These are phyloP conservation scores for Cadophora sp. DNA, from an alignment of 2,329 filamentous ascomycete genomes.

Conservation along the genomic window DNA sequence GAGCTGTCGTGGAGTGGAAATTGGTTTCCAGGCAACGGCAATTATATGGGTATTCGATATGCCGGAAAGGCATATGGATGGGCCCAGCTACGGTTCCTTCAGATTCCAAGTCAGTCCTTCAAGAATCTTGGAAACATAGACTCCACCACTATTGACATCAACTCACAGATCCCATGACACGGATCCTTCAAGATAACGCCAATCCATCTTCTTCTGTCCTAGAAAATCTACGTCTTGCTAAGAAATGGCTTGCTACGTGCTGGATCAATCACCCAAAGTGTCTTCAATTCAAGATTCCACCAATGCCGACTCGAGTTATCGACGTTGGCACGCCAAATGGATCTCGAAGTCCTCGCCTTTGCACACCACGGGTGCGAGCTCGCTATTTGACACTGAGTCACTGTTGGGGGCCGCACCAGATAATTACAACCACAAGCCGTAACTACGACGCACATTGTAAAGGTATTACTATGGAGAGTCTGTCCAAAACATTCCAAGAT, in stretches of 20 bases:
- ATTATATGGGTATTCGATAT: slow-evolving; percentile 3
- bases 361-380: background rate
- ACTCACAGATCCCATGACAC: background rate
- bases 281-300: background rate
- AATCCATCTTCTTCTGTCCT: background rate
- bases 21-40: slow-evolving; percentile 4
- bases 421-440: background rate
- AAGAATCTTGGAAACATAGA: background rate
- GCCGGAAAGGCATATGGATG: background rate
- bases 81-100: background rate
- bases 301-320: slow-evolving; percentile 2
- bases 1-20: background rate
- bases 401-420: slow-evolving; percentile 4
- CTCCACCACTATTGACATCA: background rate
- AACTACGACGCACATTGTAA: background rate
- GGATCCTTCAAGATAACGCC: slow-evolving; percentile 1
- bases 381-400: background rate
- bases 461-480: background rate
- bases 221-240: background rate
- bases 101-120: background rate
- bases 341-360: background rate
- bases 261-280: background rate
- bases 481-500: background rate
- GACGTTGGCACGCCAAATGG: background rate
- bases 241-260: background rate